A percentile compares a stretch with the other conserved stretches of the same genome.
These are phyloP conservation scores for Monascus purpureus DNA, from an alignment of 495 filamentous ascomycete species.

Conservation along the genomic window DNA sequence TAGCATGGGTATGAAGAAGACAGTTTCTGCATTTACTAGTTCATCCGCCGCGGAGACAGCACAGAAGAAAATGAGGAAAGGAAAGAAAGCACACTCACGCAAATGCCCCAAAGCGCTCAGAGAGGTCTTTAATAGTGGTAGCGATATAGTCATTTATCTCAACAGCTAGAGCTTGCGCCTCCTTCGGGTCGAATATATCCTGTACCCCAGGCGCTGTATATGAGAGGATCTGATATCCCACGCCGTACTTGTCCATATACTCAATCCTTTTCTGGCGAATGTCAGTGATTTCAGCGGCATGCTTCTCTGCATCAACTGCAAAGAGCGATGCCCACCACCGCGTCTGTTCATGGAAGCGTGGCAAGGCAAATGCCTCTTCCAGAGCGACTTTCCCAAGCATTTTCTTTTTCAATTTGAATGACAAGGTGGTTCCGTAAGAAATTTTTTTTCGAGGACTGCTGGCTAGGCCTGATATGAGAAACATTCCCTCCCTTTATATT, in stretches of 20 bases:
- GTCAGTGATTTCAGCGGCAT: conserved; percentile 26
- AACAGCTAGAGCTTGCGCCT: conserved; percentile 28
- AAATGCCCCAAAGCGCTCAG: conserved; percentile 43
- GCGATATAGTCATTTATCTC: conserved; percentile 47
- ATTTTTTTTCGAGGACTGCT: no score
- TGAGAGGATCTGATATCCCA: conserved; percentile 46
- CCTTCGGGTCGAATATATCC: conserved; percentile 35
- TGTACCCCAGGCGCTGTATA: conserved; percentile 44
- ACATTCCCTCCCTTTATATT: no score
- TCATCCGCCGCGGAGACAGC: no score
- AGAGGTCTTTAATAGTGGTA: conserved; percentile 32
- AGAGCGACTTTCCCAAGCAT: conserved; percentile 40
- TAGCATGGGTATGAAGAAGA: background rate
- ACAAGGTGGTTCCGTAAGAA: no score
- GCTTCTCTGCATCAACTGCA: conserved; percentile 25
- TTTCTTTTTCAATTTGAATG: no score
- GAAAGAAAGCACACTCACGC: conserved; percentile 14
- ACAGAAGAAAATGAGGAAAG: no score
- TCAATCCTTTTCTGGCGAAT: conserved; percentile 37
- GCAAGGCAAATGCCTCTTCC: conserved; percentile 37
- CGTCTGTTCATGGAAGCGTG: conserved; percentile 29
- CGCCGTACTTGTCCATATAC: conserved; percentile 41
- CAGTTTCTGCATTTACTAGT: no score
- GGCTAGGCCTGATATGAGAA: no score
- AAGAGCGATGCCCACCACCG: conserved; percentile 1